Conservation (phyloP, 1,284 basidiomycete species). For the Inonotus hispidus region DNA sequence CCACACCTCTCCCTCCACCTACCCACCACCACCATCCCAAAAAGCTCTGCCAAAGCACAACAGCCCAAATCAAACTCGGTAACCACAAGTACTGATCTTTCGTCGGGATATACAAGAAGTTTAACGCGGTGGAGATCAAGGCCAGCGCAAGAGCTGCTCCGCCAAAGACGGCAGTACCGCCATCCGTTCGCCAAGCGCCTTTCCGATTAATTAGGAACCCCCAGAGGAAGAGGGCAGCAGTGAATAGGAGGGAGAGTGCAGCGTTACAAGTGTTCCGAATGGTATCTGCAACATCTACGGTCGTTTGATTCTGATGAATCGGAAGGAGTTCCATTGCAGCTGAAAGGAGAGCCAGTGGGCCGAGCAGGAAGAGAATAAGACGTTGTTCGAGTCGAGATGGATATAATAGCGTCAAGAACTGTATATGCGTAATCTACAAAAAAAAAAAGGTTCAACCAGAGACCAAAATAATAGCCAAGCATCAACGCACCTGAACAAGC, state of each 20-base stretch:
- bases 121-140: conserved; percentile 73
- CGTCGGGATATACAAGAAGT: conserved; percentile 78
- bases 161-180: conserved; percentile 94
- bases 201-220: conserved; percentile 80
- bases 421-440: conserved; percentile 89
- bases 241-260: conserved; percentile 91
- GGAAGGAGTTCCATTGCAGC: conserved; percentile 84
- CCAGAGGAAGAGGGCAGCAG: conserved; percentile 87
- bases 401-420: conserved; percentile 94
- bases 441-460: neutral
- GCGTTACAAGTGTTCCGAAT: conserved; percentile 95
- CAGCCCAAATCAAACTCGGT: conserved; percentile 78
- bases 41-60: conserved; percentile 90
- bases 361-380: conserved; percentile 84
- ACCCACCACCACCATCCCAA: conserved; percentile 98
- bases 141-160: conserved; percentile 76
- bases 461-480: neutral
- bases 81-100: conserved; percentile 85
- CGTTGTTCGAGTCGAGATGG: conserved; percentile 89
- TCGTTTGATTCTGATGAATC: conserved; percentile 44
- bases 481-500: conserved; percentile 68
- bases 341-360: conserved; percentile 83
- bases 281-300: conserved; percentile 64
- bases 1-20: conserved; percentile 74
- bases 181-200: conserved; percentile 92